Evolutionary conservation across 176 grass and related monocot species (phyloP), one percentile per base, ranked within the genome.

Genomic region (Melocanna baccifera): DNA sequence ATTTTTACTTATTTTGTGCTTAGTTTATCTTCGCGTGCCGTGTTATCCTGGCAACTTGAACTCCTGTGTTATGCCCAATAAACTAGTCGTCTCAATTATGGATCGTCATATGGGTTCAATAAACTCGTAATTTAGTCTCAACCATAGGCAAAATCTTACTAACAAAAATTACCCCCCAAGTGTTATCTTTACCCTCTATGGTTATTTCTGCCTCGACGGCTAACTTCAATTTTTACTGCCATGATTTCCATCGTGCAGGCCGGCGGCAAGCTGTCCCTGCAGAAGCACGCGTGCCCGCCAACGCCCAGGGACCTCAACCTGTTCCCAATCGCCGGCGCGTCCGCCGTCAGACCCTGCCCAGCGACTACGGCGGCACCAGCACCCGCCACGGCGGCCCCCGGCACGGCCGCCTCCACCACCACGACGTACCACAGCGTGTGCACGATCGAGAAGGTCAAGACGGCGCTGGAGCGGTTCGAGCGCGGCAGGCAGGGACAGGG

Each of bases 391-490:
- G 77, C 81, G 11, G 46, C 78, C 18, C 18, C 69, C 14, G 62
- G 13, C 62, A 9, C 62, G 62, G 12, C n/a, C 9, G 6, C 78
- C 7, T 4, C 78, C 12, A 6, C 46, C 19, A 78, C 75, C 0
- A 69, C 74, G 14, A 89, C 79, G 75, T 94, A 94, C 89, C 91
- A 91, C 77, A 99, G 96, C 88, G 96, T 99, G 62, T 99, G 93
- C 83, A 95, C 93, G 18, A 92, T 95, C 57, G 93, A 95, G 83
- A 95, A 92, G 86, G 93, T 95, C 40, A 90, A 90, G 86, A 90
- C 85, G 18, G 93, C 93, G 6, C 76, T 95, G 74, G 93, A 92
- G 80, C 85, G 93, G 79, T 89, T 92, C 78, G 93, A 90, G 69
- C 96, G 91, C 73, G 83, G 89, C 23, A 71, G 83, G 93, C 93